A percentile compares a stretch with the other conserved stretches of the same genome.
Conservation (phyloP, 306 rosid genomes). For the Dryas drummondii region DNA sequence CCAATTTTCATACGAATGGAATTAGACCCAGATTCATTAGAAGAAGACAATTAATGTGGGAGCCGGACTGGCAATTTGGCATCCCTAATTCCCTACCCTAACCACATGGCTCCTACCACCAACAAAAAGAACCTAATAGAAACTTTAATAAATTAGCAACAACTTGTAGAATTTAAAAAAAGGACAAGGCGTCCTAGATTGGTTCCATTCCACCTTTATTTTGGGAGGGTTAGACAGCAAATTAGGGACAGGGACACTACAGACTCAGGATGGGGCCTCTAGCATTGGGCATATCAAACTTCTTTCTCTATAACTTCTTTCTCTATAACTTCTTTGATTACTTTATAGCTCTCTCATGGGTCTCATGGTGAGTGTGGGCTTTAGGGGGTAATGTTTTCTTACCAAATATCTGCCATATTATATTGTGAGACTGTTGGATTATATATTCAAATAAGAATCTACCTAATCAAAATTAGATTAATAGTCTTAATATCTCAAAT, state of each 20-base stretch:
- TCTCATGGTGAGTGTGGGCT: not conserved
- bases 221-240: conserved; percentile 5
- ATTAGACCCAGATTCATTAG: too few species aligned
- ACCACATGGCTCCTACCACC: not conserved
- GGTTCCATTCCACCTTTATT: conserved; percentile 3
- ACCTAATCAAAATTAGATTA: too few species aligned
- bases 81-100: too few species aligned
- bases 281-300: conserved; percentile 5
- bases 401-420: too few species aligned
- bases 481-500: too few species aligned
- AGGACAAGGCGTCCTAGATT: not conserved
- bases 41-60: not conserved
- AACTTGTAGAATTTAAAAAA: not conserved
- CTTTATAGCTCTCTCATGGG: not conserved
- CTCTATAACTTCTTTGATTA: not conserved
- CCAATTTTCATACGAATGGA: too few species aligned
- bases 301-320: not conserved
- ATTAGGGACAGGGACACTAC: not conserved
- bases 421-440: too few species aligned
- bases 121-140: conserved; percentile 2
- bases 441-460: too few species aligned
- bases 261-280: not conserved
- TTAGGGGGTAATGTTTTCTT: too few species aligned
- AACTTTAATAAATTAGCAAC: not conserved
- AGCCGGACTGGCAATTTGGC: not conserved